Percentiles rank a stretch among this genome's conserved stretches.
phyloP scores from a whole-genome alignment of 2,329 filamentous ascomycete genomes.

The Didymella arachidicola region DNA sequence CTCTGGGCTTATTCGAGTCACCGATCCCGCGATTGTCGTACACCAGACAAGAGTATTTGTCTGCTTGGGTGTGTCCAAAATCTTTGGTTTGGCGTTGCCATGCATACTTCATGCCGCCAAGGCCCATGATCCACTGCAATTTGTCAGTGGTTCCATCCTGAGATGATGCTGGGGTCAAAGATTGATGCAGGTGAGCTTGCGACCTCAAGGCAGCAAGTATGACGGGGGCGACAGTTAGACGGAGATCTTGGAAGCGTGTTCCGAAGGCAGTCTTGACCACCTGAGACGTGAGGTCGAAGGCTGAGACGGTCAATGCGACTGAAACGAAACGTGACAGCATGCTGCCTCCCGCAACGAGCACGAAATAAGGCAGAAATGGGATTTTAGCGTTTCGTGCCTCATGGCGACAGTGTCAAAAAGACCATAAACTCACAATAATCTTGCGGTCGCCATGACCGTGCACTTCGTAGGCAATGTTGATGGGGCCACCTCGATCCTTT shows the following conservation, averaged over 20 bases:
- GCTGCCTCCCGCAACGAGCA: conserved; percentile 17
- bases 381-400: conserved; percentile 25
- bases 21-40: conserved; percentile 89
- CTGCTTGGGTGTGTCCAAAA: conserved; percentile 75
- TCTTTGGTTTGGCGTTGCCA: conserved; percentile 87
- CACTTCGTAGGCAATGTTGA: conserved; percentile 80
- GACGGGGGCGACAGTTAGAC: conserved; percentile 10
- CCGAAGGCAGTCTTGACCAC: conserved; percentile 9
- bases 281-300: conserved; percentile 38
- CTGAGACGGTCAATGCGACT: conserved; percentile 48
- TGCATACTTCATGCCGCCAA: conserved; percentile 71
- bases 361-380: conserved; percentile 25
- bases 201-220: neutral
- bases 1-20: conserved; percentile 76
- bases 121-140: conserved; percentile 78
- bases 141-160: conserved; percentile 21
- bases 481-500: conserved; percentile 74
- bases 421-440: conserved; percentile 68
- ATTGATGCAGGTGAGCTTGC: neutral
- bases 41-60: conserved; percentile 75
- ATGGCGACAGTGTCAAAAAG: conserved; percentile 29
- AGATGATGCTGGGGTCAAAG: neutral
- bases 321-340: conserved; percentile 47
- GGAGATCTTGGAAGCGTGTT: neutral
- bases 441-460: conserved; percentile 77